Evolutionary conservation across 306 rosid species (phyloP), one percentile per base, ranked within the genome.

Genomic region (Cucurbita argyrosperma): DNA sequence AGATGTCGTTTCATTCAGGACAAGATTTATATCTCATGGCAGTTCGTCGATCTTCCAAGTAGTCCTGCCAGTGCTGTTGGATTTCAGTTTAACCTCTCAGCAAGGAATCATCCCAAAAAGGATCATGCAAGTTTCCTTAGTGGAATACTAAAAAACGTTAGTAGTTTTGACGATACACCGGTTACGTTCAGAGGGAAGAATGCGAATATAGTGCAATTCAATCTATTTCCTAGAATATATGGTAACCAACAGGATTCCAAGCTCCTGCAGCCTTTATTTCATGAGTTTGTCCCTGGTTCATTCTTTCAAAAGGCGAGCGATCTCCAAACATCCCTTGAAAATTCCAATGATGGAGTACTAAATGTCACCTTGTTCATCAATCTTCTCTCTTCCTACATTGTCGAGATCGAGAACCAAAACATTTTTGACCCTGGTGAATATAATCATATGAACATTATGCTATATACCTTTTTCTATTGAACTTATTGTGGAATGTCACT

Each of bases 61-160:
- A 83, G 39, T 85, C 99, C 99, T 53, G 99, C 96, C 37, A 68
- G 87, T 56, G 96, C 97, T n/a, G 99, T 89, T 68, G 99, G 99
- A 75, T 95, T 89, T 75, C 88, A 88, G 82, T 95, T 95, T 87
- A 83, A 83, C 80, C 88, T 95, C 59, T 67, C 90, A 52, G 70
- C 97, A 72, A 88, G 56, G 76, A 85, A 82, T 83, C 84, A 74
- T 49, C 37, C 37, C 74, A 74, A 80, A 51, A 84, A 72, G 51
- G 89, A 79, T 53, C 87, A 88, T 18, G 53, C 79, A 78, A 95
- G 96, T 79, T 88, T 87, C 72, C 97, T 91, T 54, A 77, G 78
- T 57, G 97, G 99, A 80, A 88, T 84, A 4, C 76, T 95, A 30
- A 88, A 82, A 80, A 91, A 91, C 46, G 89, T 91, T 75, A 91